Conservation (phyloP, 148 eudicot genomes). For the Cornus controversa region DNA sequence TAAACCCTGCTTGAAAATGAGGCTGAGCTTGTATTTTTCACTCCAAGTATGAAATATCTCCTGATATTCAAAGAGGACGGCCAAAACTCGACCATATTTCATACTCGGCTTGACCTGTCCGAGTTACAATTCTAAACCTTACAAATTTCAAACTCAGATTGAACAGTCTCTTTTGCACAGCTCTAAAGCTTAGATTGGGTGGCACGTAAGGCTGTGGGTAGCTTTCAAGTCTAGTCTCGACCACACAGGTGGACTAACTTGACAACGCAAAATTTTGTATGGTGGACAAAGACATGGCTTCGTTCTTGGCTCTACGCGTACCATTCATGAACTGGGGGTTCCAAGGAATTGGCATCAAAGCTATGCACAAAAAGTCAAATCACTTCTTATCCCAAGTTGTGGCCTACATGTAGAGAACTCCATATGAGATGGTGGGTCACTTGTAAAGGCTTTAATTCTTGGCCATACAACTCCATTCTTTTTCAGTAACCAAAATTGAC, state of each 20-base stretch:
- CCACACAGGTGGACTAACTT: constrained; percentile 13
- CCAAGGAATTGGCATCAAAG: constrained; percentile 3
- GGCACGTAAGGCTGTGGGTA: neutral
- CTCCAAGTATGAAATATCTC: neutral
- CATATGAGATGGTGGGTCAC: constrained; percentile 2
- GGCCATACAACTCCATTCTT: constrained; percentile 20
- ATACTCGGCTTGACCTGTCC: no score
- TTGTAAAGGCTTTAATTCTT: constrained; percentile 16
- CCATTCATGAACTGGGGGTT: neutral
- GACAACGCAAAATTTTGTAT: constrained; percentile 6
- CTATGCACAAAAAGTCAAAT: neutral
- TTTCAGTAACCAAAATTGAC: constrained; percentile 22
- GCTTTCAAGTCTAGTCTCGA: no score
- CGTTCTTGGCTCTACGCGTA: constrained; percentile 4
- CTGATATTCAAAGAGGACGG: neutral
- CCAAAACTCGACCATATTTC: no score
- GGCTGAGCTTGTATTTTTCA: neutral
- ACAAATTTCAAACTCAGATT: no score
- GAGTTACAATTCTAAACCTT: no score
- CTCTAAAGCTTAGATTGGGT: neutral
- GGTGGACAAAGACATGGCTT: constrained; percentile 7
- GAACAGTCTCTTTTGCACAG: neutral
- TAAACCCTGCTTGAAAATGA: neutral
- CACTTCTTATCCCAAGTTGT: neutral
- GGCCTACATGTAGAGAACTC: neutral